Conservation (phyloP, 148 eudicot species). For the Nepenthes gracilis region DNA sequence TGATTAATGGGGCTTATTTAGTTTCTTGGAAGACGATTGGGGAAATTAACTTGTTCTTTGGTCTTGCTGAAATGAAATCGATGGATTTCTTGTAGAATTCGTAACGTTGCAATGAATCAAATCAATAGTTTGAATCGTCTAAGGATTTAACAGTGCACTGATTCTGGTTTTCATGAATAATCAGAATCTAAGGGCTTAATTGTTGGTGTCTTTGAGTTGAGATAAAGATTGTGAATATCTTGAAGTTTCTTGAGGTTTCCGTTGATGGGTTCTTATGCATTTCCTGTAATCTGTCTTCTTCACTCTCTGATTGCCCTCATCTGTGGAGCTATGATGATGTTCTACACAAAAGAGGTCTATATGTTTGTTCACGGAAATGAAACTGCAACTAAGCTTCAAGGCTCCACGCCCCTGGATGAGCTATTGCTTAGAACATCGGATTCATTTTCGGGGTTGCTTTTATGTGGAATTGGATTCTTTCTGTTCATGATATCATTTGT, state of each 20-base stretch:
- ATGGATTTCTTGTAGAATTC: too few species aligned
- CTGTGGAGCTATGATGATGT: conserved; percentile 87
- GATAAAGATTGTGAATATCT: too few species aligned
- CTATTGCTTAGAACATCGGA: conserved; percentile 58
- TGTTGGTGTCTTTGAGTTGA: background rate
- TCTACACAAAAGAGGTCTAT: conserved; percentile 49
- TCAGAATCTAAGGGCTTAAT: background rate
- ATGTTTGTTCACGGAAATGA: conserved; percentile 64
- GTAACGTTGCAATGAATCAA: too few species aligned
- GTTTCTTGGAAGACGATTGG: too few species aligned
- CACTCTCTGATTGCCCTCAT: conserved; percentile 62
- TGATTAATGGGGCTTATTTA: too few species aligned
- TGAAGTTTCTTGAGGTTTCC: background rate
- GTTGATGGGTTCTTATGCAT: conserved; percentile 64
- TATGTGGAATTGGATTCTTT: conserved; percentile 69
- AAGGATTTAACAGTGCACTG: background rate
- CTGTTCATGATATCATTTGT: conserved; percentile 84
- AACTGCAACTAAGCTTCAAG: conserved; percentile 48
- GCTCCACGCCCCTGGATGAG: conserved; percentile 80
- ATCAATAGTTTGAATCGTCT: too few species aligned
- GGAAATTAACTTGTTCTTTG: too few species aligned
- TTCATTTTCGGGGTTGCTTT: conserved; percentile 82
- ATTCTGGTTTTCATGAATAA: background rate
- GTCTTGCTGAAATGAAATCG: too few species aligned
- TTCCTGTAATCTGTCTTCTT: conserved; percentile 60